These are phyloP conservation scores for Proliferodiscus dingleyae DNA, from an alignment of 2,329 filamentous ascomycete genomes.

Conservation along the genomic window DNA sequence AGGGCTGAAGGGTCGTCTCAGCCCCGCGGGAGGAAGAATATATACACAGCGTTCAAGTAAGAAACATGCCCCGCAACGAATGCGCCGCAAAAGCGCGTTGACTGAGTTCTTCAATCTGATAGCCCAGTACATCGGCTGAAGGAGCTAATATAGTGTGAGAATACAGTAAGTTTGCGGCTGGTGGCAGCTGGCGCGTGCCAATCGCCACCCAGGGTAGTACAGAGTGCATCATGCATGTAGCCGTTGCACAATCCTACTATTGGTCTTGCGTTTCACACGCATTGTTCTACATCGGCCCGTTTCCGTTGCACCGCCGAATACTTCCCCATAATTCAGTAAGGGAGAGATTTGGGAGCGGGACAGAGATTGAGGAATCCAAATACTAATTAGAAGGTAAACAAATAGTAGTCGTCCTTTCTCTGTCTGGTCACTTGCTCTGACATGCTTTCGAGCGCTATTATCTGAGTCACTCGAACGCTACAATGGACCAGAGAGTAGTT, in stretches of 20 bases:
- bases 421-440: too few relatives aligned
- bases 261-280: too few relatives aligned
- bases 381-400: too few relatives aligned
- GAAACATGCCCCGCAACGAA: constrained; percentile 1
- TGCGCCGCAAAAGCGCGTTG: constrained; percentile 14
- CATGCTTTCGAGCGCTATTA: too few relatives aligned
- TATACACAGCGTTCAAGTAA: constrained; percentile 10
- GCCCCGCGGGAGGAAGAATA: background rate
- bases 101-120: constrained; percentile 5
- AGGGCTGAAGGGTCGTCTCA: background rate
- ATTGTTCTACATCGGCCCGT: constrained; percentile 7
- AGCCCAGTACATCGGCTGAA: constrained; percentile 14
- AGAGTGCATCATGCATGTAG: constrained; percentile 13
- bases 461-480: too few relatives aligned
- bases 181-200: constrained; percentile 9
- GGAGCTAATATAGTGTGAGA: constrained; percentile 8
- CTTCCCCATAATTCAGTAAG: constrained; percentile 1
- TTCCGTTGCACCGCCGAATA: constrained; percentile 15
- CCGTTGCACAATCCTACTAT: too few relatives aligned
- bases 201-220: constrained; percentile 18
- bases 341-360: background rate
- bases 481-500: too few relatives aligned
- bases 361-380: background rate
- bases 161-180: constrained; percentile 9
- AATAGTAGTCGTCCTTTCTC: too few relatives aligned